Base-by-base conservation (phyloP, 495 filamentous ascomycete genomes). In the Penicillium canescens region DNA sequence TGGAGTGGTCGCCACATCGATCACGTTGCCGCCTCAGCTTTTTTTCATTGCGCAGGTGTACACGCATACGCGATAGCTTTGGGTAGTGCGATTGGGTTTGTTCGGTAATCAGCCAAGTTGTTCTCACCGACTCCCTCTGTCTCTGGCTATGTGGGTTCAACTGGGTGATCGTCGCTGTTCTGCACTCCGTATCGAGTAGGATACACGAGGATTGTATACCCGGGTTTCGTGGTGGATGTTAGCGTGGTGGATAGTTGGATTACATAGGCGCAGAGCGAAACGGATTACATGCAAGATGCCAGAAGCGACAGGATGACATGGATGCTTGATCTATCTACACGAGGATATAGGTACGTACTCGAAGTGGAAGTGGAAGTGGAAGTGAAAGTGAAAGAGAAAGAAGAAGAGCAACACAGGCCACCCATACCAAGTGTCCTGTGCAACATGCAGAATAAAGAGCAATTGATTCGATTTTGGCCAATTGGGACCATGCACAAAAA, bases 381-480 rank as follows among this genome's bases (percentile, higher is more conserved):
- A 31, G 28, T 31, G 24, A 3, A 7, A 26, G 24, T 26, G 24
- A 26, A 7, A 26, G 7, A 4, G 24, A 7, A 7, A 7, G 28
- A 7, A 31, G 28, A 31, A 31, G 28, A 31, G 28, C 28, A 31
- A 31, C 28, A 31, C 28, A 31, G 28, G 28, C 28, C 28, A 31
- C 1, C 28, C 28, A 31, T 8, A 10, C 6, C 28, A 31, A 31
- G 28, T 31, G 28, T 31, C 8, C 7, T 31, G 28, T 31, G 9
- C 34, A 33, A 20, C 18, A 26, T 23, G 20, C 23, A 28, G 7
- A 28, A 33, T 33, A 46, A 20, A 39, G 43, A 36, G 40, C 41
- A 61, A 26, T 57, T 54, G 50, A 57, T 52, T 62, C 52, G 45
- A 59, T 56, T 55, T 59, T 56, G 52, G 56, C 49, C 60, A 59